Conservation (phyloP, 1,284 basidiomycete species). For the Naganishia liquefaciens region DNA sequence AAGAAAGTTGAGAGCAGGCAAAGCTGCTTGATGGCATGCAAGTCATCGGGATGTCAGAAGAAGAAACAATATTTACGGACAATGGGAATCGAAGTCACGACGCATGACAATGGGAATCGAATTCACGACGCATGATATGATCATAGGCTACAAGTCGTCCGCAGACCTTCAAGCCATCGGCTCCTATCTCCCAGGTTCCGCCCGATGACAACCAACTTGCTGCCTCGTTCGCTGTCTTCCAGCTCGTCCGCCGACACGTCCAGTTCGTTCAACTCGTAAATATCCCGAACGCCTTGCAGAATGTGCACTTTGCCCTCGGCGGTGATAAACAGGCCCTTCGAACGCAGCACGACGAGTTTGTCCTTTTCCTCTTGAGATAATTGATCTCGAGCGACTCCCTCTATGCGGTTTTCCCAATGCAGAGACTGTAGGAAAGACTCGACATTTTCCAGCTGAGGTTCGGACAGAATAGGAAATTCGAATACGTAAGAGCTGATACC, state of each 20-base stretch:
- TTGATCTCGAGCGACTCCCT: conserved; percentile 35
- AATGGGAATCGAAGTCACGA: background rate
- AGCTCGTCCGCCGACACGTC: conserved; percentile 18
- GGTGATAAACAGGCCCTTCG: conserved; percentile 30
- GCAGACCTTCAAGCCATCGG: conserved; percentile 19
- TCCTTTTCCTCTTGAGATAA: conserved; percentile 47
- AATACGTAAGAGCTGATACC: conserved; percentile 68
- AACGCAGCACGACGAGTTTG: conserved; percentile 27
- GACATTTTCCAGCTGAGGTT: conserved; percentile 31
- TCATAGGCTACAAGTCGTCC: conserved; percentile 13
- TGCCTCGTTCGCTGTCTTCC: conserved; percentile 46
- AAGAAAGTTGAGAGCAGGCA: conserved; percentile 41
- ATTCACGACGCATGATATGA: background rate
- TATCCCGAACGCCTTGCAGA: conserved; percentile 79
- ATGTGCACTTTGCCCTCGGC: conserved; percentile 58
- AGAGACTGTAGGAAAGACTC: conserved; percentile 26
- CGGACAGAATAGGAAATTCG: conserved; percentile 62
- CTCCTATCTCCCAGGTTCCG: conserved; percentile 61
- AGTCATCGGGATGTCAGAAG: background rate
- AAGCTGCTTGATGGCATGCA: conserved; percentile 22
- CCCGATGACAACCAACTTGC: conserved; percentile 86
- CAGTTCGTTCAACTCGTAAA: conserved; percentile 73
- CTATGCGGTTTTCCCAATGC: conserved; percentile 31
- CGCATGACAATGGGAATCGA: background rate
- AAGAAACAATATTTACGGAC: background rate